Conservation (phyloP, 345 rosid species). For the Combretum micranthum region DNA sequence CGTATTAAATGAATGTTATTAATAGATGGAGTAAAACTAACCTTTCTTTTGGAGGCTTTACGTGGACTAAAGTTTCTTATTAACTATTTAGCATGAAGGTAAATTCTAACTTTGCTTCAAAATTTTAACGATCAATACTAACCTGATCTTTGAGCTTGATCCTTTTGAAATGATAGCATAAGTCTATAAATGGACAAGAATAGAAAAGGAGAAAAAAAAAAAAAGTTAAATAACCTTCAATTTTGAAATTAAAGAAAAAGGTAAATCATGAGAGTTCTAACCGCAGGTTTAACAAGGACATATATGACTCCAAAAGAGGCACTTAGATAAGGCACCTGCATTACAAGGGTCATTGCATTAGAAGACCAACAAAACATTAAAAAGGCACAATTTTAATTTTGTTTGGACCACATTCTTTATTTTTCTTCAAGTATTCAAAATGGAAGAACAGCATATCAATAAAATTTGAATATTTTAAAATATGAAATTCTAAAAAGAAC, state of each 20-base stretch:
- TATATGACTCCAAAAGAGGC: slow-evolving; percentile 51
- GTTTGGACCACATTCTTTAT: no score
- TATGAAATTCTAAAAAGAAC: no score
- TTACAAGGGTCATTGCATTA: background rate
- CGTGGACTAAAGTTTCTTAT: no score
- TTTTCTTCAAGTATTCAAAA: no score
- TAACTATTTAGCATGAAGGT: no score
- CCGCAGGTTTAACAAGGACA: slow-evolving; percentile 42
- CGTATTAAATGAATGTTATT: no score
- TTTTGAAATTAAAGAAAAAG: background rate
- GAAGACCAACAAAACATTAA: background rate
- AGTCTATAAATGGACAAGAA: slow-evolving; percentile 24
- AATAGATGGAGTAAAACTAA: no score
- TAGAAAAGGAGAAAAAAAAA: background rate
- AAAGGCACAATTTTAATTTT: background rate
- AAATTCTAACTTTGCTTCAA: no score
- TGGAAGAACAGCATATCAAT: no score
- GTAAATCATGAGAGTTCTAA: slow-evolving; percentile 6
- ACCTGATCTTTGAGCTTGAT: slow-evolving; percentile 46
- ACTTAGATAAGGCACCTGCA: slow-evolving; percentile 41
- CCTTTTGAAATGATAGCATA: slow-evolving; percentile 47
- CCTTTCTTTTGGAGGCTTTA: no score
- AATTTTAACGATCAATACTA: background rate
- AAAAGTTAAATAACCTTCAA: background rate
- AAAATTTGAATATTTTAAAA: no score